Conservation (phyloP, 2,329 filamentous ascomycete species). For the Talaromyces albobiverticillius region DNA sequence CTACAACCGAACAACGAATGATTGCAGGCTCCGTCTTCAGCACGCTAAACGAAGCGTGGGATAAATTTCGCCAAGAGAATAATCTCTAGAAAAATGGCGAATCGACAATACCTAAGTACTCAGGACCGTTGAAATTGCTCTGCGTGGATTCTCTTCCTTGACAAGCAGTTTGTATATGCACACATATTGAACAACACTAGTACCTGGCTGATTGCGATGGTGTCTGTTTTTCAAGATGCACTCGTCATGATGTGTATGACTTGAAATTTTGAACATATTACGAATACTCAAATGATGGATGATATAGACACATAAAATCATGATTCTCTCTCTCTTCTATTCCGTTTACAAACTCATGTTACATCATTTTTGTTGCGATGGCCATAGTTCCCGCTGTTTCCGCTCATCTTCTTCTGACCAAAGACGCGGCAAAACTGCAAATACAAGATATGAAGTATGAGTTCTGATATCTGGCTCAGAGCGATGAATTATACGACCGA, state of each 20-base stretch:
- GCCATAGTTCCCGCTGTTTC: conserved; percentile 62
- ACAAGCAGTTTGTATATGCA: conserved; percentile 2
- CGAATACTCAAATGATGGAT: background rate
- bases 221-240: background rate
- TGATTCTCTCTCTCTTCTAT: conserved; percentile 5
- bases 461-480: conserved; percentile 88
- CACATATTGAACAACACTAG: background rate
- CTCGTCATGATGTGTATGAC: background rate
- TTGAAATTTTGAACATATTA: background rate
- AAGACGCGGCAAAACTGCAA: conserved; percentile 80
- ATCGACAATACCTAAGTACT: background rate
- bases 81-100: conserved; percentile 40
- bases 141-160: background rate
- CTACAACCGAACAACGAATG: conserved; percentile 67
- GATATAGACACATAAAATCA: background rate
- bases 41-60: conserved; percentile 65
- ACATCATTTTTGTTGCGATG: conserved; percentile 36
- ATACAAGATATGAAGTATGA: conserved; percentile 95
- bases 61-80: conserved; percentile 65
- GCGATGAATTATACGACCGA: conserved; percentile 75
- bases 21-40: conserved; percentile 64
- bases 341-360: background rate
- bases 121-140: too few relatives aligned
- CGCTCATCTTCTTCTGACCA: conserved; percentile 84
- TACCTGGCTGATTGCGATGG: too few relatives aligned